Conservation (phyloP, 2,329 filamentous ascomycete genomes). For the Coniella vitis region DNA sequence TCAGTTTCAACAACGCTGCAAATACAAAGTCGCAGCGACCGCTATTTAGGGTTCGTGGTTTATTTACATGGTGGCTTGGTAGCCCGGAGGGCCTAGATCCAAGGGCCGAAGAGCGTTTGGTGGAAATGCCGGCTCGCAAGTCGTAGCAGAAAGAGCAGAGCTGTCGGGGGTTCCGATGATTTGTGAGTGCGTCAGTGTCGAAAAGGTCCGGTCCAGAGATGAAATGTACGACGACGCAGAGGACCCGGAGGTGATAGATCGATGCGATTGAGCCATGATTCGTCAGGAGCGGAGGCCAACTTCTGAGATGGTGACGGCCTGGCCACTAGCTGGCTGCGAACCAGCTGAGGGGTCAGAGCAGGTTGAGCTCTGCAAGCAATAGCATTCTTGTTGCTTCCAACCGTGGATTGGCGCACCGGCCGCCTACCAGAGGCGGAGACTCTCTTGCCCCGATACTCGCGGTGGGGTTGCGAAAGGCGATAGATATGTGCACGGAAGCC, state of each 20-base stretch:
- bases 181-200: conserved; percentile 33
- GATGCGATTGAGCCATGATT: conserved; percentile 29
- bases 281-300: conserved; percentile 20
- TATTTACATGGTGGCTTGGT: conserved; percentile 46
- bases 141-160: conserved; percentile 38
- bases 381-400: conserved; percentile 10
- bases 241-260: conserved; percentile 28
- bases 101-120: conserved; percentile 36
- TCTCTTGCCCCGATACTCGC: no score
- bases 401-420: neutral
- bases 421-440: no score
- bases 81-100: conserved; percentile 46
- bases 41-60: conserved; percentile 7
- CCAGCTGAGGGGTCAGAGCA: conserved; percentile 4
- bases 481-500: no score
- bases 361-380: neutral
- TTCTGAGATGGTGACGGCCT: conserved; percentile 20
- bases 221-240: conserved; percentile 43
- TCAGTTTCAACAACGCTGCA: conserved; percentile 6
- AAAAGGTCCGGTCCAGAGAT: conserved; percentile 34
- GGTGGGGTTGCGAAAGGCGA: no score
- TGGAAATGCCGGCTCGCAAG: conserved; percentile 32
- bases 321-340: conserved; percentile 12
- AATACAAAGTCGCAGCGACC: conserved; percentile 9
- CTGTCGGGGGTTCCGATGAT: conserved; percentile 39